Base-by-base conservation (phyloP, 2,329 filamentous ascomycete genomes). In the Thyridium curvatum region DNA sequence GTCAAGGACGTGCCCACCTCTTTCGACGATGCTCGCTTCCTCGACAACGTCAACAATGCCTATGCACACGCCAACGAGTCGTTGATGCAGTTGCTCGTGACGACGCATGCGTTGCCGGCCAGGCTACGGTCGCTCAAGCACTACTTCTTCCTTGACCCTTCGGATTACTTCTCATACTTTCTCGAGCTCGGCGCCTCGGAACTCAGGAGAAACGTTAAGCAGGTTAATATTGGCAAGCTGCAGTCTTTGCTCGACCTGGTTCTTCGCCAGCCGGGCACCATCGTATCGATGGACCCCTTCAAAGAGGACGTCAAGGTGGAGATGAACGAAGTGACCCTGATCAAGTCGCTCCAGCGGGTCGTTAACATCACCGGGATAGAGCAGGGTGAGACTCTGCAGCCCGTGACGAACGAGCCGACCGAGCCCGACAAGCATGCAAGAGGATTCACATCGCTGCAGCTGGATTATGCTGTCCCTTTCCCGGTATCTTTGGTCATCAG, bases 81-180 rank as follows among this genome's bases (percentile, higher is more conserved):
- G 8, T 72, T 98, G 16, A 82, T 98, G 64, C 84, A 89, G 43
- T 74, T 98, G 0, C 79, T 98, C 3, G 73, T 98, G 31, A 97
- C 91, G 1, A 93, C 93, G 7, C 93, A 98, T 56, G 86, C 86
- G 12, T 75, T 98, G 5, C 90, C 91, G 1, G 84, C 86, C 18
- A 79, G 93, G 30, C 73, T 98, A 41, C 80, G 84, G 34, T 97
- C 91, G 12, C 71, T 98, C 30, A 98, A 98, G 60, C 93, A 98
- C 62, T 98, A 98, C 67, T 98, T 97, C 69, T 98, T 98, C 71
- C 81, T 98, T 45, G 91, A 97, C 52, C 85, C 90, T 8, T 96
- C 93, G 28, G 93, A 98, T 60, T 98, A 95, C 68, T 97, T 98
- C 62, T 89, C 89, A 3, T 94, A 97, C 62, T 98, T 98, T 60